Evolutionary conservation across 106 monocot species (phyloP).

Genomic region (Platanthera guangdongensis): DNA sequence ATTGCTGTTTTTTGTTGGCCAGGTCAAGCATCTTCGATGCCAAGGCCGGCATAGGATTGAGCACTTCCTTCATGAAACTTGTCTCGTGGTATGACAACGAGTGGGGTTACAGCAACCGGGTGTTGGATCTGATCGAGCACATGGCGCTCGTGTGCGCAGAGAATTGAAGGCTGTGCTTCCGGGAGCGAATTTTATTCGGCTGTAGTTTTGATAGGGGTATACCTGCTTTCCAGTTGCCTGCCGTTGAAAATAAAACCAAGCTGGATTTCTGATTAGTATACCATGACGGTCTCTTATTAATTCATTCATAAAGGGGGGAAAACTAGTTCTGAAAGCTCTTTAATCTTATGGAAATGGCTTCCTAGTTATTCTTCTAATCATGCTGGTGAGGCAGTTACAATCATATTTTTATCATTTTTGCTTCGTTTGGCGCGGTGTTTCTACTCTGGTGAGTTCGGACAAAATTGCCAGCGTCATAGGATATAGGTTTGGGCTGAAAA

Average conservation of each 20-base stretch:
- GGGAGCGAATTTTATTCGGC: neutral
- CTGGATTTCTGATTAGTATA: neutral
- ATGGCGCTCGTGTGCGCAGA: constrained; percentile 66
- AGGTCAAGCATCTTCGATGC: constrained; percentile 99
- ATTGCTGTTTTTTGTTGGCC: neutral
- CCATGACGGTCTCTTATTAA: neutral
- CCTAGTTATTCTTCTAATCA: too few species aligned
- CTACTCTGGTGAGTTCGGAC: too few species aligned
- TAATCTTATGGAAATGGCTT: too few species aligned
- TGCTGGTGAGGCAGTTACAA: too few species aligned
- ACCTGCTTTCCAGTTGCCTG: neutral
- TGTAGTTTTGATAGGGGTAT: neutral
- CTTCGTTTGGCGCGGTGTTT: too few species aligned
- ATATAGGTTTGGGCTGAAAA: too few species aligned
- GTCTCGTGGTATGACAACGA: constrained; percentile 99
- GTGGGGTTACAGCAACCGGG: constrained; percentile 99
- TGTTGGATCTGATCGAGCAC: constrained; percentile 83
- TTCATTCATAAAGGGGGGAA: too few species aligned
- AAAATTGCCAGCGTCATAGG: too few species aligned
- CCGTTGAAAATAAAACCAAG: neutral
- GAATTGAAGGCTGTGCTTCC: constrained; percentile 10
- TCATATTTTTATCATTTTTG: too few species aligned
- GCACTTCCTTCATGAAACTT: constrained; percentile 85
- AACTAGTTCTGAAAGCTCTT: too few species aligned
- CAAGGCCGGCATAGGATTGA: constrained; percentile 92